Evolutionary conservation across 495 filamentous ascomycete genomes (phyloP).

Genomic region (Usnea hakonensis): DNA sequence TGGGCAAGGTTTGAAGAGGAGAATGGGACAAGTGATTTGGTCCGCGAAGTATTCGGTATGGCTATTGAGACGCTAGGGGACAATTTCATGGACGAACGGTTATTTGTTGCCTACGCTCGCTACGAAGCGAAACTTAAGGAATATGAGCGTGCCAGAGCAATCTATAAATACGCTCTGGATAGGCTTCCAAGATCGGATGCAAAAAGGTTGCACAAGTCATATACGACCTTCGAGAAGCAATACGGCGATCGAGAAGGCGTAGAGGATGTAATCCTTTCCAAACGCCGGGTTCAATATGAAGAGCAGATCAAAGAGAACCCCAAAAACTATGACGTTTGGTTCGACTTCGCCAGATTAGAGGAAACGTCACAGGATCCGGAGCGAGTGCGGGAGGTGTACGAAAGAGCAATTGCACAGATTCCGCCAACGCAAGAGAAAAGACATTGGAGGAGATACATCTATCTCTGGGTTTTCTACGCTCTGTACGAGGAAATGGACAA

Average conservation of each 20-base stretch:
- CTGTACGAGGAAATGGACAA: slow-evolving; percentile 85
- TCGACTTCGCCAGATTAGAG: slow-evolving; percentile 88
- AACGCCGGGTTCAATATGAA: slow-evolving; percentile 88
- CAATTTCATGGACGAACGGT: slow-evolving; percentile 91
- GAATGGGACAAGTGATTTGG: slow-evolving; percentile 78
- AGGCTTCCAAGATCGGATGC: slow-evolving; percentile 83
- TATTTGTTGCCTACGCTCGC: slow-evolving; percentile 87
- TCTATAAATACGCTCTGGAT: slow-evolving; percentile 95
- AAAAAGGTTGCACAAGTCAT: slow-evolving; percentile 75
- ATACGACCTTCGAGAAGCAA: slow-evolving; percentile 97
- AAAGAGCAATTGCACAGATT: slow-evolving; percentile 91
- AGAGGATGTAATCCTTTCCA: slow-evolving; percentile 91
- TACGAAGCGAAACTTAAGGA: slow-evolving; percentile 93
- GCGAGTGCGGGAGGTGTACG: slow-evolving; percentile 83
- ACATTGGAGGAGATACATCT: slow-evolving; percentile 95
- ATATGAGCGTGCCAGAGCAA: slow-evolving; percentile 87
- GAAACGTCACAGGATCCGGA: slow-evolving; percentile 74
- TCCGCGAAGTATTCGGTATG: slow-evolving; percentile 83
- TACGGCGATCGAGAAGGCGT: slow-evolving; percentile 91
- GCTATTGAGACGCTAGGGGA: slow-evolving; percentile 89
- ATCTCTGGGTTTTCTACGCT: slow-evolving; percentile 96
- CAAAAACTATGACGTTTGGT: slow-evolving; percentile 93
- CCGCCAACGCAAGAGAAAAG: slow-evolving; percentile 95
- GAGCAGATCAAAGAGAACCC: slow-evolving; percentile 87
- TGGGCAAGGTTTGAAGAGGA: slow-evolving; percentile 98